Evolutionary conservation across 805 yeast species (phyloP).

Genomic region (Candida sonorensis): DNA sequence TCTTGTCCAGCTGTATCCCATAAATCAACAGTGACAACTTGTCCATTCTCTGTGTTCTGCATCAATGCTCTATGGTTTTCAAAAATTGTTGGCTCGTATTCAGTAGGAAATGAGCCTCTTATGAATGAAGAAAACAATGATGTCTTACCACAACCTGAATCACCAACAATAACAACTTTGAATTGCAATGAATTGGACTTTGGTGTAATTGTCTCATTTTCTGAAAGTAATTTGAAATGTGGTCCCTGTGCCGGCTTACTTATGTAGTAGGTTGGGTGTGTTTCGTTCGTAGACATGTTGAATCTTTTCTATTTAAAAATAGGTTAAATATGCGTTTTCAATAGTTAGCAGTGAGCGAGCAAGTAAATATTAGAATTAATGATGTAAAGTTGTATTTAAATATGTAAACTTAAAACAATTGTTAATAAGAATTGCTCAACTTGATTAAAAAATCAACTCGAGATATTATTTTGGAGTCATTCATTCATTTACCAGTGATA

Average conservation of each 20-base stretch:
- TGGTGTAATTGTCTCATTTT: constrained; percentile 26
- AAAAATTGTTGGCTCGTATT: constrained; percentile 95
- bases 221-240: constrained; percentile 16
- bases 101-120: constrained; percentile 92
- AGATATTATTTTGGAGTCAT: no score
- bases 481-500: no score
- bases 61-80: constrained; percentile 89
- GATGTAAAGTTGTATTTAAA: no score
- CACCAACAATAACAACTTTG: constrained; percentile 85
- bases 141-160: constrained; percentile 98
- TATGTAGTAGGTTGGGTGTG: constrained; percentile 8
- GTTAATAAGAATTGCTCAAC: no score
- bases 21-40: constrained; percentile 76
- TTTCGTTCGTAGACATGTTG: no score
- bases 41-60: constrained; percentile 87
- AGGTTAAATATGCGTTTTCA: no score
- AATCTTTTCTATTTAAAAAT: no score
- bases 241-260: constrained; percentile 17
- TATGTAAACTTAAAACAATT: no score
- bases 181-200: constrained; percentile 21
- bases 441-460: no score
- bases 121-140: constrained; percentile 93
- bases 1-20: constrained; percentile 98
- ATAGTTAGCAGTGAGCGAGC: no score
- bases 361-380: no score